A percentile compares a stretch with the other conserved stretches of the same genome.
Evolutionary conservation across 2,329 filamentous ascomycete genomes (phyloP).

Genomic region (Furcasterigmium furcatum): DNA sequence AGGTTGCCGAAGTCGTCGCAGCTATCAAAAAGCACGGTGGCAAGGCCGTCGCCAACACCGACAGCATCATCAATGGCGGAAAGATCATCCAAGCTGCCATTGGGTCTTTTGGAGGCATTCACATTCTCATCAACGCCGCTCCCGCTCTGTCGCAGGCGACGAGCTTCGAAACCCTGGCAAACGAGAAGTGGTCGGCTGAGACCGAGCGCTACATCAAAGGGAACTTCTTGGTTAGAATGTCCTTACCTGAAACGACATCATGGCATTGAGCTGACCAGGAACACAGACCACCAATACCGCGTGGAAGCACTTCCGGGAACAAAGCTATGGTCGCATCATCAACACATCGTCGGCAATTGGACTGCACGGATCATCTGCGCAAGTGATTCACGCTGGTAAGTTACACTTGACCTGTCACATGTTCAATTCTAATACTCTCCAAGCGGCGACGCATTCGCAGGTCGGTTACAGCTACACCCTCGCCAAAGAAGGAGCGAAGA

Average conservation of each 20-base stretch:
- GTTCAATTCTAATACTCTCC: not conserved
- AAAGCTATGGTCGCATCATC: constrained; percentile 95
- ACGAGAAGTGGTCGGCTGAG: constrained; percentile 93
- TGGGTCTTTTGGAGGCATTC: constrained; percentile 77
- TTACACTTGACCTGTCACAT: not conserved
- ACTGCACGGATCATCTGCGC: constrained; percentile 91
- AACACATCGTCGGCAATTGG: constrained; percentile 93
- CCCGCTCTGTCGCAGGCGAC: constrained; percentile 83
- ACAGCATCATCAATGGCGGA: constrained; percentile 88
- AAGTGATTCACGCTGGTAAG: constrained; percentile 85
- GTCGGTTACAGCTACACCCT: constrained; percentile 97
- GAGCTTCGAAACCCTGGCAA: constrained; percentile 98
- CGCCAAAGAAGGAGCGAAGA: constrained; percentile 94
- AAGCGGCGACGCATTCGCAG: constrained; percentile 89
- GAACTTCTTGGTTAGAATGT: constrained; percentile 59
- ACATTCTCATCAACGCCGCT: constrained; percentile 96
- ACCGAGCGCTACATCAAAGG: constrained; percentile 89
- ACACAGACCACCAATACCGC: constrained; percentile 79
- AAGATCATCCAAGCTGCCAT: constrained; percentile 92
- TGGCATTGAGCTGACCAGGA: not conserved
- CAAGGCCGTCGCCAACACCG: constrained; percentile 96
- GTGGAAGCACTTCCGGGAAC: constrained; percentile 96
- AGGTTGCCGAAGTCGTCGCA: constrained; percentile 72
- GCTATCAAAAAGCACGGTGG: constrained; percentile 85
- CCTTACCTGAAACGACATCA: not conserved